phyloP scores from a whole-genome alignment of 768 basidiomycete species.

The Pisolithus sp. region DNA sequence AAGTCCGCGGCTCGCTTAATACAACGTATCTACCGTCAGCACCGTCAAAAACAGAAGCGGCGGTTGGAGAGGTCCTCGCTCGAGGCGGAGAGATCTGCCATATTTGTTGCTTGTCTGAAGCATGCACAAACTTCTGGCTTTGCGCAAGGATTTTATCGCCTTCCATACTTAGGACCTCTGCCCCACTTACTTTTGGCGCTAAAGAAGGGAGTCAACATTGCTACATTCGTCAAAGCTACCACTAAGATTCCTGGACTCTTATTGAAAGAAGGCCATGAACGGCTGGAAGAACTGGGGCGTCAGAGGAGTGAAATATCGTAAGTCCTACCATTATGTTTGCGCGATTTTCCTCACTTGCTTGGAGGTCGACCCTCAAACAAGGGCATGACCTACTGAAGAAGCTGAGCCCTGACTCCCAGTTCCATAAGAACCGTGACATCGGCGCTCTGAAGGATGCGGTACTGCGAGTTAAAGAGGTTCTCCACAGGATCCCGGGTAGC shows the following conservation, averaged over 20 bases:
- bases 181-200: conserved; percentile 38
- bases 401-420: no score
- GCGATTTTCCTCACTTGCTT: no score
- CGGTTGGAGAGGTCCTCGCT: conserved; percentile 10
- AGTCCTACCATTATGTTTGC: no score
- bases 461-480: no score
- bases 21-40: conserved; percentile 13
- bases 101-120: conserved; percentile 25
- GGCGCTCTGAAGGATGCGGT: no score
- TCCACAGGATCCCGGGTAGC: no score
- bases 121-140: conserved; percentile 23
- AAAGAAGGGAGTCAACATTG: conserved; percentile 24
- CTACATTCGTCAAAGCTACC: conserved; percentile 27
- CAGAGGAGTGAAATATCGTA: no score
- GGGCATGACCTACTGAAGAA: no score
- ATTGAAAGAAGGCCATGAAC: no score
- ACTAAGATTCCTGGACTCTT: conserved; percentile 23
- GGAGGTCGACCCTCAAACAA: no score
- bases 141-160: conserved; percentile 27
- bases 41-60: not conserved
- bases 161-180: conserved; percentile 31
- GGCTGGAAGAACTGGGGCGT: no score
- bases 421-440: no score
- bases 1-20: conserved; percentile 16
- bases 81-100: conserved; percentile 13